phyloP scores from a whole-genome alignment of 495 filamentous ascomycete genomes.

The Terfezia claveryi region DNA sequence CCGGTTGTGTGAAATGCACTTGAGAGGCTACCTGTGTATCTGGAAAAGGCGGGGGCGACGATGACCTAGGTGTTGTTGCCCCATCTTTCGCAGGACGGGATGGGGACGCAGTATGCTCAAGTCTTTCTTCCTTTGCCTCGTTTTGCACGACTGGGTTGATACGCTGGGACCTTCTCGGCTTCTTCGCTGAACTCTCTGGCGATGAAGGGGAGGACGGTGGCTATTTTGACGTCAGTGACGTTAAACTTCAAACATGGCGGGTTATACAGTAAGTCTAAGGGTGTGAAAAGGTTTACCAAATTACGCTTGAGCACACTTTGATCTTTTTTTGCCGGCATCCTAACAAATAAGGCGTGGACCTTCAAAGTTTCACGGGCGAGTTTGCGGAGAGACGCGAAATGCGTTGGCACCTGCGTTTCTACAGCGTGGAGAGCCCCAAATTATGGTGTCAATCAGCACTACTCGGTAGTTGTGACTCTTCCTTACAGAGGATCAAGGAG shows the following conservation, averaged over 20 bases:
- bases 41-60: constrained; percentile 31
- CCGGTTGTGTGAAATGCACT: constrained; percentile 52
- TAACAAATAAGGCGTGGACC: background rate
- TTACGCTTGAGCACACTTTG: background rate
- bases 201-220: constrained; percentile 19
- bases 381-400: no score
- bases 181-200: constrained; percentile 28
- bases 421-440: no score
- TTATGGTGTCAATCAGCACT: no score
- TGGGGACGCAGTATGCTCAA: constrained; percentile 41
- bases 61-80: constrained; percentile 26
- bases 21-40: constrained; percentile 52
- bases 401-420: no score
- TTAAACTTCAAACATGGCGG: background rate
- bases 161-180: constrained; percentile 41
- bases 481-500: no score
- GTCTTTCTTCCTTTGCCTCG: constrained; percentile 28
- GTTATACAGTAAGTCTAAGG: background rate
- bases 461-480: no score
- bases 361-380: no score
- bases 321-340: background rate
- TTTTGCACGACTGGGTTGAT: constrained; percentile 26
- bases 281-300: background rate
- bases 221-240: constrained; percentile 5
- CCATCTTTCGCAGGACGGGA: constrained; percentile 22